Base-by-base conservation (phyloP, 1,284 basidiomycete species). In the Rugosomyces carneus region DNA sequence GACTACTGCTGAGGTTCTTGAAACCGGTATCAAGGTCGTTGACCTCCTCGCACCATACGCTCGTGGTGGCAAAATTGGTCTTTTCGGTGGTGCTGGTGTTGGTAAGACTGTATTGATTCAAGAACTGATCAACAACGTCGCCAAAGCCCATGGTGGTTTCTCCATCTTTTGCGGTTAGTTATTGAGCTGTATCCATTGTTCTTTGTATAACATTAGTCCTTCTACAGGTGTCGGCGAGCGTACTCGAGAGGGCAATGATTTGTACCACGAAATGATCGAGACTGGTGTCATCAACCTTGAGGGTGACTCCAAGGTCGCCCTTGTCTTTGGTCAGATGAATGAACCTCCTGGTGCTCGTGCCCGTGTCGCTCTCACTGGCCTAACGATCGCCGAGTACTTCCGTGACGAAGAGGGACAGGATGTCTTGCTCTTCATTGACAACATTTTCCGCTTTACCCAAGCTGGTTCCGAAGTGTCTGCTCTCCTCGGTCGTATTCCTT, bases 311-410 rank as follows among this genome's bases (percentile, higher is more conserved):
- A 98, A 99, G 83, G 95, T 97, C 73, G 94, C 95, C 62, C 86
- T 99, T 57, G 95, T 99, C 60, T 99, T 99, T 80, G 95, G 95
- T 79, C 95, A 99, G 78, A 99, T 99, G 95, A 99, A 99, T 79
- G 95, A 99, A 79, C 95, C 95, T 69, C 95, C 95, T 62, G 95
- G 95, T 84, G 95, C 95, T 62, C 94, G 95, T 88, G 95, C 95
- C 66, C 95, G 95, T 89, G 95, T 98, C 63, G 95, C 95, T 54
- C 84, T 99, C 62, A 98, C 95, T 61, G 95, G 95, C 74, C 78
- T 99, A 53, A 98, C 95, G 66, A 96, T 98, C 59, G 95, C 95
- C 60, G 95, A 99, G 76, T 99, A 98, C 79, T 99, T 99, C 95
- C 94, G 95, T 88, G 95, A 99, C 65, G 94, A 98, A 75, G 94